A percentile compares a stretch with the other conserved stretches of the same genome.
Evolutionary conservation across 1,139 yeast genomes (phyloP).

Genomic region (Candida glucosophila): DNA sequence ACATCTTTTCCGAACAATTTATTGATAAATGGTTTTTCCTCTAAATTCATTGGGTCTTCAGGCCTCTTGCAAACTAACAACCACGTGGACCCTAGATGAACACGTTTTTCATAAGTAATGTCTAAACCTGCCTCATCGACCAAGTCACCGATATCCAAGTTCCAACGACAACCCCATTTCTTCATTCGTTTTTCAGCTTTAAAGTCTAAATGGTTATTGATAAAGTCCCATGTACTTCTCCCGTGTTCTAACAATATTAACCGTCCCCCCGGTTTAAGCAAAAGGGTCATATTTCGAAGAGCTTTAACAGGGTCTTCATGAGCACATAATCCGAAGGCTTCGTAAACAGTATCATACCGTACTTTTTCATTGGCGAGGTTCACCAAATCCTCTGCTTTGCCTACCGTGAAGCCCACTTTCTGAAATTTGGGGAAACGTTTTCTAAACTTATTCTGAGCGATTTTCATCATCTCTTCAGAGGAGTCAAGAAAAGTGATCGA

Average conservation of each 20-base stretch:
- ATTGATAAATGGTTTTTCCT: slow-evolving; percentile 36
- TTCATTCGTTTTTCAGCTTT: slow-evolving; percentile 78
- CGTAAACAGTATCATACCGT: slow-evolving; percentile 84
- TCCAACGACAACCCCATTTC: slow-evolving; percentile 98
- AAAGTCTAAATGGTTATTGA: slow-evolving; percentile 75
- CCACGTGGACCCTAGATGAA: slow-evolving; percentile 94
- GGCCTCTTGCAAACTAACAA: slow-evolving; percentile 66
- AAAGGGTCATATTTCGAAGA: slow-evolving; percentile 57
- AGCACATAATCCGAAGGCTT: slow-evolving; percentile 92
- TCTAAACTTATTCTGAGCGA: slow-evolving; percentile 69
- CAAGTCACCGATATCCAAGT: slow-evolving; percentile 81
- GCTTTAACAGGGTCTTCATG: slow-evolving; percentile 89
- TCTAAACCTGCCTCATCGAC: slow-evolving; percentile 80
- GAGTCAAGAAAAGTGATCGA: slow-evolving; percentile 84
- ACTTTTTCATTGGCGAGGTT: slow-evolving; percentile 41
- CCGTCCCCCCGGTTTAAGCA: slow-evolving; percentile 87
- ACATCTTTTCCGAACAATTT: slow-evolving; percentile 34
- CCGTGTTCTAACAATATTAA: slow-evolving; percentile 89
- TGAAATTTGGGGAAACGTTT: slow-evolving; percentile 55
- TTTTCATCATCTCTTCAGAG: slow-evolving; percentile 74
- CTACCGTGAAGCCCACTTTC: slow-evolving; percentile 79
- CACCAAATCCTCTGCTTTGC: slow-evolving; percentile 81
- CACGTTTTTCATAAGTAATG: slow-evolving; percentile 67
- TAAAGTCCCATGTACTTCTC: slow-evolving; percentile 66
- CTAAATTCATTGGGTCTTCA: slow-evolving; percentile 44